Evolutionary conservation across 257 asterid species (phyloP).

Genomic region (Eustoma russellianum): DNA sequence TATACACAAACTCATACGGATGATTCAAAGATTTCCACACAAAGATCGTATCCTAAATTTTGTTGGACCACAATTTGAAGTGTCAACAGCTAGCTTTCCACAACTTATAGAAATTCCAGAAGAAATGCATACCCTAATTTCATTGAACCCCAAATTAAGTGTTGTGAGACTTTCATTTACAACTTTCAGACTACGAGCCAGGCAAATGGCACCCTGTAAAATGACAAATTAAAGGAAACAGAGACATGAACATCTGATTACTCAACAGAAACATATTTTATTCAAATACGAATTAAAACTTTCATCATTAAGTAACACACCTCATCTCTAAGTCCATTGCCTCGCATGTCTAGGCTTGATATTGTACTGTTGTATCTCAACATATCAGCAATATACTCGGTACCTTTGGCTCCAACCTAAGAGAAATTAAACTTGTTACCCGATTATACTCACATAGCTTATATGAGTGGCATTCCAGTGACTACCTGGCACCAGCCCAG

Average conservation of each 20-base stretch:
- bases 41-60: no score
- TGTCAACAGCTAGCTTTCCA: no score
- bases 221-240: neutral
- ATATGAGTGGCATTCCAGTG: neutral
- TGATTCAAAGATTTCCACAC: no score
- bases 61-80: no score
- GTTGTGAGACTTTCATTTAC: slow-evolving; percentile 78
- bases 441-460: slow-evolving; percentile 6
- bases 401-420: slow-evolving; percentile 81
- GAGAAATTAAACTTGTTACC: slow-evolving; percentile 13
- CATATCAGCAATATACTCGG: slow-evolving; percentile 85
- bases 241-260: neutral
- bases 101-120: neutral
- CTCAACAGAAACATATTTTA: slow-evolving; percentile 1
- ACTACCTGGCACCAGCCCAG: slow-evolving; percentile 99
- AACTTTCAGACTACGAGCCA: slow-evolving; percentile 90
- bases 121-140: slow-evolving; percentile 60
- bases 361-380: slow-evolving; percentile 73
- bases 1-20: slow-evolving; percentile 4
- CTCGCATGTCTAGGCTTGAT: slow-evolving; percentile 74
- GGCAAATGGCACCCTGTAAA: slow-evolving; percentile 62
- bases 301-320: slow-evolving; percentile 25
- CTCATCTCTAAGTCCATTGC: slow-evolving; percentile 94
- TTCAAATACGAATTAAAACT: neutral
- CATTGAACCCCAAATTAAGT: slow-evolving; percentile 90